These are phyloP conservation scores for Jacaranda copaia DNA, from an alignment of 257 asterid genomes.

Conservation along the genomic window DNA sequence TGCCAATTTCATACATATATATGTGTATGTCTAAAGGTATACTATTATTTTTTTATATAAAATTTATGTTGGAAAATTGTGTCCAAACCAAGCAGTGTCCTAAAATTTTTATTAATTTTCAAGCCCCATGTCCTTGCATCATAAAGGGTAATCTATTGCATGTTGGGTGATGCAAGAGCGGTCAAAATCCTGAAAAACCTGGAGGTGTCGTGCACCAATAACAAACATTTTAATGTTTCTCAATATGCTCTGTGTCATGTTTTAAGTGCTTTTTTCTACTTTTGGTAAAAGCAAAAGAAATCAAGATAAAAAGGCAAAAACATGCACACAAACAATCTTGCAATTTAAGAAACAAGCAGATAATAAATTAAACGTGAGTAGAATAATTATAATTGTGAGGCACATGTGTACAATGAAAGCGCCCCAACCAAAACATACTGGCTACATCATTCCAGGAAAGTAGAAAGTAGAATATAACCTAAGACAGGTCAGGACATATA, in stretches of 20 bases:
- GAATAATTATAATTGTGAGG: background rate
- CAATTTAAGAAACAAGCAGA: constrained; percentile 3
- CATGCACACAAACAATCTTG: background rate
- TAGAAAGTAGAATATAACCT: constrained; percentile 4
- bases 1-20: too few species aligned
- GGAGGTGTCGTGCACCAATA: background rate
- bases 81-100: too few species aligned
- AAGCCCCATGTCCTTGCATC: too few species aligned
- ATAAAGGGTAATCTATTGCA: background rate
- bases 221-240: background rate
- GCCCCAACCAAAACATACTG: background rate
- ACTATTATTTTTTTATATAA: too few species aligned
- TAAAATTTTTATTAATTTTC: too few species aligned
- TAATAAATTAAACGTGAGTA: background rate
- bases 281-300: constrained; percentile 5
- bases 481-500: constrained; percentile 2
- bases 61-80: too few species aligned
- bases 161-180: background rate
- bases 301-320: background rate
- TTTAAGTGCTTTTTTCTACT: background rate
- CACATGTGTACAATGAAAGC: background rate
- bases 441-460: background rate
- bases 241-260: background rate
- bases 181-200: constrained; percentile 17
- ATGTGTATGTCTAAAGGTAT: too few species aligned